Evolutionary conservation across 2,329 filamentous ascomycete species (phyloP), one percentile per base, ranked within the genome.

Genomic region (Cryphonectria nitschkei): DNA sequence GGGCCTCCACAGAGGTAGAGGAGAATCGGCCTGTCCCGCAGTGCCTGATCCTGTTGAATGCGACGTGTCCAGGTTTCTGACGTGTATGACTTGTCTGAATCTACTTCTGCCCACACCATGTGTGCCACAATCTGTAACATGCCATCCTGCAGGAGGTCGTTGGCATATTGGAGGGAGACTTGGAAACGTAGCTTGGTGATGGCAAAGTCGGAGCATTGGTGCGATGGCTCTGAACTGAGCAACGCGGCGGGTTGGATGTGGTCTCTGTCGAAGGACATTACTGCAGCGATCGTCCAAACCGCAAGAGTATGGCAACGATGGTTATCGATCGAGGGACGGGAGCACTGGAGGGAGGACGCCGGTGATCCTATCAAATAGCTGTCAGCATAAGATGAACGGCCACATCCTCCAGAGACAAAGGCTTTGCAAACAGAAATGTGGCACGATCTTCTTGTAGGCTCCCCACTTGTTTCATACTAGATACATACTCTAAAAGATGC

Each of bases 1-100:
- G 92, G 92, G 0, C 92, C 92, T 73, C 92, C 92, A 80, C 91
- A 88, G 4, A 93, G 83, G 76, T 89, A 93, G 61, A 91, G 81
- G 66, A 81, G 77, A 60, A 80, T 52, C 14, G 61, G 62, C 26
- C 50, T 37, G 19, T 65, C 22, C 6, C 37, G 61, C 3, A 65
- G 61, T 22, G 43, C 14, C 5, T 3, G 19, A 19, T 58, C 61
- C 11, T 54, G 26, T 11, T 14, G 34, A 8, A 58, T 58, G 50
- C 50, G 46, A 1, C 13, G 61, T n/a, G 26, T 50, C 67, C 62
- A 41, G 11, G 32, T 65, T 5, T 39, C 22, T 32, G 11, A 3
- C 26, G 4, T 3, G 3, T 22, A 29, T 50, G 43, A 1, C 2
- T 7, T 37, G 2, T 19, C 54, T 13, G 16, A n/a, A 7, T 14